phyloP scores from a whole-genome alignment of 2,329 filamentous ascomycete genomes.

The Fonsecaea pedrosoi region DNA sequence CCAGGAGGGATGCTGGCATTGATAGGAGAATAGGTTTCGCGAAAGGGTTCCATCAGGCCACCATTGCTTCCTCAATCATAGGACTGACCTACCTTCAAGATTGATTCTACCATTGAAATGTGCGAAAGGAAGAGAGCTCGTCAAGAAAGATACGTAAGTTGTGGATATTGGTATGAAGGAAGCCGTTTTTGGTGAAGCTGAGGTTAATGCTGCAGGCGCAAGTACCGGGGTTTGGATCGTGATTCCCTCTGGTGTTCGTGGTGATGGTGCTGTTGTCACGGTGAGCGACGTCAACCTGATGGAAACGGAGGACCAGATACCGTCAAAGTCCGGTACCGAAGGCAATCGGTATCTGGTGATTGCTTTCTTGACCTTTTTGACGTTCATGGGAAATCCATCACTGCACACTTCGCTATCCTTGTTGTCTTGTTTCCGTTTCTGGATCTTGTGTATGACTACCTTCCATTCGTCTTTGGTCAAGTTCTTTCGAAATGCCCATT shows the following conservation, averaged over 20 bases:
- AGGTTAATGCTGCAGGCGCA: background rate
- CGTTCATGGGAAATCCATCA: conserved; percentile 2
- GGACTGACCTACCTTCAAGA: background rate
- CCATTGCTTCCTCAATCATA: background rate
- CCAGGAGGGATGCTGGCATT: background rate
- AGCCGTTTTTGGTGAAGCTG: background rate
- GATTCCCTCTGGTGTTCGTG: conserved; percentile 8
- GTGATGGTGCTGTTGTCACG: conserved; percentile 1
- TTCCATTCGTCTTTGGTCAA: conserved; percentile 22
- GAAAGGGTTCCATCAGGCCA: background rate
- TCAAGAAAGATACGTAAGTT: background rate
- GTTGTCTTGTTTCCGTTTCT: conserved; percentile 15
- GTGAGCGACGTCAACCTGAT: background rate
- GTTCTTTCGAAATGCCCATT: conserved; percentile 19
- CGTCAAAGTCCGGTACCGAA: background rate
- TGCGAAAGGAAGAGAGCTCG: background rate
- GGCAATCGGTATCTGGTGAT: background rate
- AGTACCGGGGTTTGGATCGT: background rate
- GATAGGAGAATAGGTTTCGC: too few relatives aligned
- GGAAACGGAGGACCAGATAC: background rate
- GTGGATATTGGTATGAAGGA: background rate
- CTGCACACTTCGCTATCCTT: conserved; percentile 20
- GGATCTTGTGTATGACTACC: conserved; percentile 8
- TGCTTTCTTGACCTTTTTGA: conserved; percentile 10
- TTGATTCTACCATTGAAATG: background rate